Percentiles rank a stretch among this genome's conserved stretches.
These are phyloP conservation scores for Ambrosiella beaveri DNA, from an alignment of 2,329 filamentous ascomycete genomes.

Conservation along the genomic window DNA sequence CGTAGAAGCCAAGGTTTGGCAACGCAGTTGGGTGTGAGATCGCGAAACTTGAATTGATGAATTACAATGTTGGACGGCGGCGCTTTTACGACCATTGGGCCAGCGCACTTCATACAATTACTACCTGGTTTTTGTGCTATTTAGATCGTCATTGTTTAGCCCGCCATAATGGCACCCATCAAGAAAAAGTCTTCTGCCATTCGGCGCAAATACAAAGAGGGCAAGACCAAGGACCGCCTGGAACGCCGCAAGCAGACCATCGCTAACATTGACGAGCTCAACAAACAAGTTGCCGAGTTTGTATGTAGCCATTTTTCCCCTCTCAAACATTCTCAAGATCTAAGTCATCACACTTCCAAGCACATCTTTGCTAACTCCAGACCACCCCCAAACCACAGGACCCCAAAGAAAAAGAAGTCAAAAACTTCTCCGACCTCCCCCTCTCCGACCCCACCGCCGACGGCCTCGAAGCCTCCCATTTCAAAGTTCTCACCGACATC, in stretches of 20 bases:
- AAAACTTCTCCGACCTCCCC: constrained; percentile 67
- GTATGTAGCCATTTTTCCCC: constrained; percentile 17
- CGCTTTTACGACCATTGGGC: no score
- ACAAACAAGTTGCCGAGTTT: constrained; percentile 25
- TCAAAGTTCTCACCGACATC: constrained; percentile 78
- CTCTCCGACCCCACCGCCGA: constrained; percentile 63
- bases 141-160: neutral
- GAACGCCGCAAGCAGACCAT: constrained; percentile 23
- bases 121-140: neutral
- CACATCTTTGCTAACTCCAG: neutral
- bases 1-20: neutral
- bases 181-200: constrained; percentile 6
- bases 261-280: constrained; percentile 24
- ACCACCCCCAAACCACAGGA: constrained; percentile 29
- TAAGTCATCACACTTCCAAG: neutral
- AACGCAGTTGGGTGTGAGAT: neutral
- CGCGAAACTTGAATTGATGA: neutral
- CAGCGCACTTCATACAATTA: no score
- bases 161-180: constrained; percentile 6
- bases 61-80: neutral
- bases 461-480: constrained; percentile 74
- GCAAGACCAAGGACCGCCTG: constrained; percentile 13
- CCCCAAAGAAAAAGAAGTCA: constrained; percentile 37
- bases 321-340: neutral
- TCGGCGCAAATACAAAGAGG: constrained; percentile 12